Conservation (phyloP, 2,329 filamentous ascomycete species). For the Zopfia rhizophila region DNA sequence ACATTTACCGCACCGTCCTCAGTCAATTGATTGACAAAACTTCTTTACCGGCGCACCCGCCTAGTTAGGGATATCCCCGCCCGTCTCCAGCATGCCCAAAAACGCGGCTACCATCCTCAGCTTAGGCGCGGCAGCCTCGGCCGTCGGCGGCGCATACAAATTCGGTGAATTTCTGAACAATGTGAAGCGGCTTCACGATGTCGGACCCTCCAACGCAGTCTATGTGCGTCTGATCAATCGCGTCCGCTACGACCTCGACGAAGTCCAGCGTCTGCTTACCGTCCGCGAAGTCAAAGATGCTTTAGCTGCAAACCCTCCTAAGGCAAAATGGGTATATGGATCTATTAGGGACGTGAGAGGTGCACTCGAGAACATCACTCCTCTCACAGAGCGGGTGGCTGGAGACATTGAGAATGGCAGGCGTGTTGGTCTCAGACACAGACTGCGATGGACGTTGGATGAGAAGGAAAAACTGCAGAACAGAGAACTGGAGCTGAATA, state of each 20-base stretch:
- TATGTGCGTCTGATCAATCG: constrained; percentile 52
- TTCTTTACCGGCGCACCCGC: constrained; percentile 16
- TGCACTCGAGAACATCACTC: constrained; percentile 50
- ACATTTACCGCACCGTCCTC: constrained; percentile 36
- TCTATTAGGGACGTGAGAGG: constrained; percentile 49
- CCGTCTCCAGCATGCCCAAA: constrained; percentile 41
- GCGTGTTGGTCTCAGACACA: constrained; percentile 48
- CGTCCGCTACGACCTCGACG: constrained; percentile 49
- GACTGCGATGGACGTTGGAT: constrained; percentile 51
- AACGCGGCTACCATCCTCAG: constrained; percentile 39
- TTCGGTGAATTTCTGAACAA: constrained; percentile 49
- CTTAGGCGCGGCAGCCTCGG: constrained; percentile 43
- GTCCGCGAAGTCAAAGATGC: constrained; percentile 51
- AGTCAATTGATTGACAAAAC: constrained; percentile 30
- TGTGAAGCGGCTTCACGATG: constrained; percentile 49
- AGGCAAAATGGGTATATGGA: constrained; percentile 52
- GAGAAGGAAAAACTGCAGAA: constrained; percentile 53
- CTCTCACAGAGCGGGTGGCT: constrained; percentile 48
- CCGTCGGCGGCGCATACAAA: constrained; percentile 51
- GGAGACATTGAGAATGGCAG: constrained; percentile 46
- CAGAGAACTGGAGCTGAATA: constrained; percentile 47
- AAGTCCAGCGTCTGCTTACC: constrained; percentile 49
- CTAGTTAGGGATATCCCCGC: constrained; percentile 1
- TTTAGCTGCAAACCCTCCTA: constrained; percentile 47
- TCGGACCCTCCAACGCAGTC: constrained; percentile 50